Conservation (phyloP, 768 basidiomycete species). For the Suillus sp. region DNA sequence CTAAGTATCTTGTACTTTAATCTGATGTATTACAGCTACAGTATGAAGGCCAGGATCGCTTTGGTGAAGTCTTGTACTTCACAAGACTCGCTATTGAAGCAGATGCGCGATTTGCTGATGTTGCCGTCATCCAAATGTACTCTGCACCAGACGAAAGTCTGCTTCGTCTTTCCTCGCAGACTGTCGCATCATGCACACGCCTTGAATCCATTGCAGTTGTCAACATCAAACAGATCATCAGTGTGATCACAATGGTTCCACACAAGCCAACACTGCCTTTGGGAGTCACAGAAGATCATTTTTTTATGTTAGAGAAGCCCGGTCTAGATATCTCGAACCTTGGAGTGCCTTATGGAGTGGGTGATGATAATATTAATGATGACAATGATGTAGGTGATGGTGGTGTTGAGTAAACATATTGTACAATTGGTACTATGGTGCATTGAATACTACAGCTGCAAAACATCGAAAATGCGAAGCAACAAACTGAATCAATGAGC, state of each 20-base stretch:
- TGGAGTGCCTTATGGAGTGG: conserved; percentile 2
- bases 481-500: too few relatives aligned
- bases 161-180: conserved; percentile 18
- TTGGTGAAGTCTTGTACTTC: conserved; percentile 5
- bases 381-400: not conserved
- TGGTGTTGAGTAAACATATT: too few relatives aligned
- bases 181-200: conserved; percentile 21
- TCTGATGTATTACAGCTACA: too few relatives aligned
- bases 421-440: too few relatives aligned
- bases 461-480: too few relatives aligned
- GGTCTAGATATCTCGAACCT: conserved; percentile 21
- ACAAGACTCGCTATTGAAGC: conserved; percentile 18
- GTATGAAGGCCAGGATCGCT: not conserved
- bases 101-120: conserved; percentile 6
- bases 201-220: conserved; percentile 21
- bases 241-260: conserved; percentile 27
- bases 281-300: conserved; percentile 4
- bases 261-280: conserved; percentile 14
- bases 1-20: too few relatives aligned
- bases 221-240: conserved; percentile 17
- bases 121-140: conserved; percentile 26
- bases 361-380: not conserved
- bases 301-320: conserved; percentile 30
- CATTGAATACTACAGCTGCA: too few relatives aligned
- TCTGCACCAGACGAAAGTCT: conserved; percentile 22